Conservation (phyloP, 2,329 filamentous ascomycete species). For the Cordyceps sp. region DNA sequence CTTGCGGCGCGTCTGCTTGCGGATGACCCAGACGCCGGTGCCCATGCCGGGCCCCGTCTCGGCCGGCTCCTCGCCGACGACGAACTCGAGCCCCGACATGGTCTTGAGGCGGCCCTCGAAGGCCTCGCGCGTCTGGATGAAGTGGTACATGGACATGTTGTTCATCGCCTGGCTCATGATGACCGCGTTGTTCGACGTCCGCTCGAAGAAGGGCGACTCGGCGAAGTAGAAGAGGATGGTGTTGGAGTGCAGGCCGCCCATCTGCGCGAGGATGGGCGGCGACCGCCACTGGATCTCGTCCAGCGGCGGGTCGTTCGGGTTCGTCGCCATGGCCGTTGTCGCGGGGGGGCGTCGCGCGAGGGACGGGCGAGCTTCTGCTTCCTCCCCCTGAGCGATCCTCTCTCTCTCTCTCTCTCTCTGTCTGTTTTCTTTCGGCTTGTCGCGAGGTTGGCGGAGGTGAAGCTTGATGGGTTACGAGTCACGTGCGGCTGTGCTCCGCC, state of each 20-base stretch:
- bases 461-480: too few species aligned
- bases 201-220: conserved; percentile 51
- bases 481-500: too few species aligned
- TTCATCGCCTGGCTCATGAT: conserved; percentile 44
- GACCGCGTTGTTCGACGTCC: conserved; percentile 49
- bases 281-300: conserved; percentile 54
- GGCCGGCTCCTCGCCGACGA: conserved; percentile 47
- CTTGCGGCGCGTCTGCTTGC: conserved; percentile 49
- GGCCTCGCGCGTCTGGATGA: conserved; percentile 42
- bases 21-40: conserved; percentile 53
- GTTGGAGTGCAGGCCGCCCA: conserved; percentile 47
- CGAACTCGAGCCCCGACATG: conserved; percentile 51
- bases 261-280: conserved; percentile 27
- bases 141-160: conserved; percentile 39
- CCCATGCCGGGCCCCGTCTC: conserved; percentile 47
- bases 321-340: too few species aligned
- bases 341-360: too few species aligned
- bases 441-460: too few species aligned
- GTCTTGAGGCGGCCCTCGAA: conserved; percentile 46
- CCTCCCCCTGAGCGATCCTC: too few species aligned
- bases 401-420: too few species aligned
- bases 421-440: too few species aligned
- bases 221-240: conserved; percentile 52
- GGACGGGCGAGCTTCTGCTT: too few species aligned
- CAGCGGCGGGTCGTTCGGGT: conserved; percentile 33